Evolutionary conservation across 2,329 filamentous ascomycete genomes (phyloP).

Genomic region (Fusarium lateritium): DNA sequence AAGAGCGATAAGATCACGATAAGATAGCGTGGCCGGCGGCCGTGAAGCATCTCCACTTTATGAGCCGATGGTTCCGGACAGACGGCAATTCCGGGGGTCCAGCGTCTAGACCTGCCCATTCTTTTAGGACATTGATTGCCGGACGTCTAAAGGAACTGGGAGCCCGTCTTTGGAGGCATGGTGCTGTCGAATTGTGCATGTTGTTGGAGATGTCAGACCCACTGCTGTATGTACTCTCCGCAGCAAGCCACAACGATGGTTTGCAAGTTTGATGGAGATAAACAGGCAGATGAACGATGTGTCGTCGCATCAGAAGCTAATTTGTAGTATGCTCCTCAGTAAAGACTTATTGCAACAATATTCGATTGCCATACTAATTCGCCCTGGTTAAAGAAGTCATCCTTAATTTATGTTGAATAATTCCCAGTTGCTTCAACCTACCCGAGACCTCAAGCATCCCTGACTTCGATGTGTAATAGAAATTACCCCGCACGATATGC

Average conservation of each 20-base stretch:
- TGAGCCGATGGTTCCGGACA: not conserved
- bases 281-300: no score
- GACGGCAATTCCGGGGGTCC: not conserved
- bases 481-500: slow-evolving; percentile 47
- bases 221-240: not conserved
- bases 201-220: not conserved
- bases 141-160: no score
- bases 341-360: no score
- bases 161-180: no score
- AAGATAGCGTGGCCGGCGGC: not conserved
- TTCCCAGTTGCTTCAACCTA: not conserved
- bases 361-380: no score
- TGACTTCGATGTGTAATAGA: slow-evolving; percentile 40
- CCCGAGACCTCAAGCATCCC: not conserved
- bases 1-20: not conserved
- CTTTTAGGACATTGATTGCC: not conserved
- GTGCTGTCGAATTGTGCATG: not conserved
- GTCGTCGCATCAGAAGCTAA: no score
- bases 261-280: no score
- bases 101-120: not conserved
- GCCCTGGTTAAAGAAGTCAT: no score
- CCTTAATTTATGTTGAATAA: not conserved
- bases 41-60: not conserved
- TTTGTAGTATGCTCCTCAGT: no score
- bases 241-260: no score